These are phyloP conservation scores for Acanthamoeba triangularis DNA, from an alignment of 208 protist genomes.

Conservation along the genomic window DNA sequence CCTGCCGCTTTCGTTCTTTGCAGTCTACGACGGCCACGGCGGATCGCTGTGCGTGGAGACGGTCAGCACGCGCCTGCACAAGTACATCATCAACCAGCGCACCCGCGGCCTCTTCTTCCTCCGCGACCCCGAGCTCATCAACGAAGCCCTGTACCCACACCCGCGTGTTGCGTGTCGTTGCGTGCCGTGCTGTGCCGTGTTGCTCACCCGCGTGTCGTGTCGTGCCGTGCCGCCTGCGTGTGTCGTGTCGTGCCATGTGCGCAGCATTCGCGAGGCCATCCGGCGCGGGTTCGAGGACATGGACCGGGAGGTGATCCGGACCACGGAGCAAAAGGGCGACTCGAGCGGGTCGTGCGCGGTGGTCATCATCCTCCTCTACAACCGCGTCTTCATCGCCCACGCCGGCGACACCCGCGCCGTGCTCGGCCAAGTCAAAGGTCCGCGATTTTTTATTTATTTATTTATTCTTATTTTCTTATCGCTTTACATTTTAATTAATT, in stretches of 20 bases:
- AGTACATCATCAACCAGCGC: conserved; percentile 46
- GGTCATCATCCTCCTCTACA: background rate
- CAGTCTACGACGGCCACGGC: conserved; percentile 40
- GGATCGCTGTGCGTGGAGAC: conserved; percentile 1
- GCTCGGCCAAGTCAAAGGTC: background rate
- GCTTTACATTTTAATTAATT: no score
- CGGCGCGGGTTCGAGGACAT: conserved; percentile 16
- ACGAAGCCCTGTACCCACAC: background rate
- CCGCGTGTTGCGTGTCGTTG: background rate
- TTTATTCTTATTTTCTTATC: background rate
- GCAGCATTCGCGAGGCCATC: background rate
- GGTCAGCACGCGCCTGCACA: background rate
- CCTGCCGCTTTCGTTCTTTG: conserved; percentile 56
- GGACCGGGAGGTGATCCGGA: background rate
- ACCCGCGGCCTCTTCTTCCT: conserved; percentile 20
- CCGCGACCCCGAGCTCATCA: conserved; percentile 7
- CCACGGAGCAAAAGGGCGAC: conserved; percentile 1
- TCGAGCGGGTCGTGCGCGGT: conserved; percentile 18
- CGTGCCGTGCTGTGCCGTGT: background rate
- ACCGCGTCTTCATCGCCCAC: conserved; percentile 2
- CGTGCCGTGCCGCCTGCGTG: no score
- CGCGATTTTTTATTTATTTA: background rate
- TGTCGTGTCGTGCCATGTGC: background rate
- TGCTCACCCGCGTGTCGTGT: background rate
- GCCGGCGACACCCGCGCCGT: conserved; percentile 4